Evolutionary conservation across 345 rosid genomes (phyloP), one percentile per base, ranked within the genome.

Genomic region (Excoecaria cochinchinensis): DNA sequence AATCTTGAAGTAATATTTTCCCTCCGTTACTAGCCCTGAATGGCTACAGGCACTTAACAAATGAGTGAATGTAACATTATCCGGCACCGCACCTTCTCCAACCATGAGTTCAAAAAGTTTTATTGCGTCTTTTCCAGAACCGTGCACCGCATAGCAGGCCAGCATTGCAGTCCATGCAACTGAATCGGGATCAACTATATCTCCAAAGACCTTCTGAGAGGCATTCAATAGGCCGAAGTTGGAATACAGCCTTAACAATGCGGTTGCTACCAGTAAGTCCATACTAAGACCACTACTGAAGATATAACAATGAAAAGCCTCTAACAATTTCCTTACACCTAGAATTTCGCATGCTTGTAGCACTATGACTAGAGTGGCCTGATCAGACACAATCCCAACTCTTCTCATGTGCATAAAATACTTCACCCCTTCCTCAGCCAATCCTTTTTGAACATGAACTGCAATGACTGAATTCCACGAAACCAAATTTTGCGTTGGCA

Each of bases 81-180:
- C 97, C 71, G 90, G 95, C 59, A 64, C 74, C 72, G 78, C 60
- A 64, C 84, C 89, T 12, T 25, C 56, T 58, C 76, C 73, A 71
- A 92, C 81, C 91, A 92, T 89, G 7, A 80, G 74, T 72, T 90
- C 84, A 75, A 92, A 92, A 72, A 75, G 80, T 63, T 84, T 53
- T 25, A 90, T 76, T 3, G 92, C 94, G 73, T 83, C 87, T 74
- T 79, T 87, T 44, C 97, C 95, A 8, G 67, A 64, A 6, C 97
- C 97, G 66, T 90, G 97, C 77, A 80, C 56, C 8, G 94, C 92
- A 70, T 87, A 90, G 73, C 82, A 80, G 24, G 95, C 89, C 68
- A 90, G 90, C 92, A 90, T 89, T 22, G 95, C 92, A 36, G 92
- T 90, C 97, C 95, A 90, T 12, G 93, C 97, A 73, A 88, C 82